Evolutionary conservation across 1,284 basidiomycete species (phyloP).

Genomic region (Pisolithus thermaeus): DNA sequence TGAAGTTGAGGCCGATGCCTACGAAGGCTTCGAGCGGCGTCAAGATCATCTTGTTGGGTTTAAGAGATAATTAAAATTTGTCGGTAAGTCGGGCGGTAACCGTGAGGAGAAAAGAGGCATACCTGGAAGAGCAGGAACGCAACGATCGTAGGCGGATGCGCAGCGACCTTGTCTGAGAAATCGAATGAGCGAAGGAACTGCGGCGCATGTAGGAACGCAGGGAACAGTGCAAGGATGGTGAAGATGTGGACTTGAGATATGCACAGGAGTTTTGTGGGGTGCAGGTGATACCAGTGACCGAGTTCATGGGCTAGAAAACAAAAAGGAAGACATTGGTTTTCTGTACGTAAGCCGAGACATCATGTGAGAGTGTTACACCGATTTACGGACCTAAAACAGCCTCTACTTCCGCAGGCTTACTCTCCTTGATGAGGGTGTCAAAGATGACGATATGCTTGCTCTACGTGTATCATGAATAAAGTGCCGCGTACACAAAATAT

Average conservation of each 20-base stretch:
- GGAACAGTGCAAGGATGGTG: conserved; percentile 83
- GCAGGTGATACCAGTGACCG: conserved; percentile 90
- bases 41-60: conserved; percentile 60
- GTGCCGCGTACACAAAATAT: neutral
- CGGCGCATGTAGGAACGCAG: conserved; percentile 85
- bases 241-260: conserved; percentile 87
- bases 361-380: neutral
- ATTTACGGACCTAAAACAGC: conserved; percentile 60
- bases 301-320: conserved; percentile 74
- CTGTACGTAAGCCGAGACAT: neutral
- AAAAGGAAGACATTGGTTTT: neutral
- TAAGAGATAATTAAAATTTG: no score
- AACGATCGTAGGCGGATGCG: conserved; percentile 76
- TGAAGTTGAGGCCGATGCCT: conserved; percentile 71
- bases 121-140: conserved; percentile 87
- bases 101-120: conserved; percentile 7
- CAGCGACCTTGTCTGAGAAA: conserved; percentile 66
- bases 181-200: conserved; percentile 84
- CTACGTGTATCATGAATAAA: conserved; percentile 17
- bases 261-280: conserved; percentile 84
- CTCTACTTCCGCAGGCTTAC: conserved; percentile 83
- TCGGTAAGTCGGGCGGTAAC: no score
- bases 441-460: conserved; percentile 96
- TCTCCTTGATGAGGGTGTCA: conserved; percentile 92
- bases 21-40: conserved; percentile 79